Percentiles rank a stretch among this genome's conserved stretches.
Evolutionary conservation across 805 yeast species (phyloP).

Genomic region (Candida ponderosae): DNA sequence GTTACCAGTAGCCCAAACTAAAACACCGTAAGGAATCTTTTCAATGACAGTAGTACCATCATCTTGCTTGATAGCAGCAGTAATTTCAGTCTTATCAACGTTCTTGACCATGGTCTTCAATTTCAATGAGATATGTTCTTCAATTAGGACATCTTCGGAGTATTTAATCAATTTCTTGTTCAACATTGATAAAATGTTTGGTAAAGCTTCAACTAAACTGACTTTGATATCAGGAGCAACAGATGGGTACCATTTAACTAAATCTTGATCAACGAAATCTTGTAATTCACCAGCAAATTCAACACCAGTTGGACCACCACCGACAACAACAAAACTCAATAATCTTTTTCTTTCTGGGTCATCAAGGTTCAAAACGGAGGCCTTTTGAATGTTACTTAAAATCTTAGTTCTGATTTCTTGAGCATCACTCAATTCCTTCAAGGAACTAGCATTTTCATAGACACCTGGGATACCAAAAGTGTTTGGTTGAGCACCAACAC

Average conservation of each 20-base stretch:
- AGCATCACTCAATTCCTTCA: conserved; percentile 88
- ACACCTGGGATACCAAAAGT: conserved; percentile 96
- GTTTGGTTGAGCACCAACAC: conserved; percentile 93
- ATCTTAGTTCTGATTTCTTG: conserved; percentile 73
- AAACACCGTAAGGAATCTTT: conserved; percentile 80
- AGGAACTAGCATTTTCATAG: conserved; percentile 75
- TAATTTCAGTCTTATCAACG: conserved; percentile 64
- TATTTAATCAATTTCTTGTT: conserved; percentile 63
- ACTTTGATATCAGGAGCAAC: conserved; percentile 77
- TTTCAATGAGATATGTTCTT: conserved; percentile 62
- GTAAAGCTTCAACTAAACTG: conserved; percentile 83
- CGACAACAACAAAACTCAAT: conserved; percentile 85
- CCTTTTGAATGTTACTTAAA: conserved; percentile 85
- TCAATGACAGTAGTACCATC: conserved; percentile 53
- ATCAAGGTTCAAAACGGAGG: conserved; percentile 63
- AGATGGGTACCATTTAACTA: conserved; percentile 82
- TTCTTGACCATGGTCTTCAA: conserved; percentile 85
- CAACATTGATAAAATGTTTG: conserved; percentile 75
- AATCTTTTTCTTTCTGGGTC: conserved; percentile 79
- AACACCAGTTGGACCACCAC: conserved; percentile 99
- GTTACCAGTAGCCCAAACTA: conserved; percentile 98
- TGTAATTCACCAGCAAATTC: conserved; percentile 95
- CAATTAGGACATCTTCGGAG: conserved; percentile 70
- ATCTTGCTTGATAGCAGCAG: conserved; percentile 58
- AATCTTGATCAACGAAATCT: conserved; percentile 89